phyloP scores from a whole-genome alignment of 768 basidiomycete species.

The Auricularia sp. region DNA sequence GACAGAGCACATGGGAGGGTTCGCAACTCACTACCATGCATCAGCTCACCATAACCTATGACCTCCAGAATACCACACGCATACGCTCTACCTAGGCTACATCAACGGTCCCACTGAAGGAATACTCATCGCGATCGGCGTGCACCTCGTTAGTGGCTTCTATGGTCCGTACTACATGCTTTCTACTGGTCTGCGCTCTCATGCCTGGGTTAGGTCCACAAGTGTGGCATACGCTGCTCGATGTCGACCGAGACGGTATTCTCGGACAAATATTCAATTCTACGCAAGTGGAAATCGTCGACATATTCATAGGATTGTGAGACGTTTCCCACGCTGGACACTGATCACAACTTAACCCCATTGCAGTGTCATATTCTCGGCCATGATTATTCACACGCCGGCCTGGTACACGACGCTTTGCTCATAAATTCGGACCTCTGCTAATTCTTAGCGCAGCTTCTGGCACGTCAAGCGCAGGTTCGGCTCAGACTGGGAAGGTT shows the following conservation, averaged over 20 bases:
- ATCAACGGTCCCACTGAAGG: conserved; percentile 11
- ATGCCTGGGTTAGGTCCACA: conserved; percentile 2
- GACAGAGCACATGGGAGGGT: conserved; percentile 12
- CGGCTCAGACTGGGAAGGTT: neutral
- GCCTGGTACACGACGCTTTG: conserved; percentile 3
- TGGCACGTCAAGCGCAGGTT: neutral
- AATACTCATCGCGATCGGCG: conserved; percentile 7
- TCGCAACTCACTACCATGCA: neutral
- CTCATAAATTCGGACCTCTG: neutral
- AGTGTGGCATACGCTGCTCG: conserved; percentile 4
- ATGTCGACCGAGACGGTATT: neutral
- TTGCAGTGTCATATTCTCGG: conserved; percentile 5
- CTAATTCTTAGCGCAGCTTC: neutral
- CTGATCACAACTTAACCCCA: neutral
- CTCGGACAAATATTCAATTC: neutral
- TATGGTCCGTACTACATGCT: conserved; percentile 4
- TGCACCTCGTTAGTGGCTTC: conserved; percentile 8
- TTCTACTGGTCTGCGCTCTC: neutral
- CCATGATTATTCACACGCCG: conserved; percentile 6
- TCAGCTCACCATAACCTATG: neutral
- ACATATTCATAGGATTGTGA: conserved; percentile 7
- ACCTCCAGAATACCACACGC: conserved; percentile 9
- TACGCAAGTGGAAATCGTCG: neutral
- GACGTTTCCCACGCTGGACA: neutral
- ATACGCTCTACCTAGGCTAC: conserved; percentile 10